phyloP scores from a whole-genome alignment of 2,329 filamentous ascomycete species.

The Exophiala lecanii-corni region DNA sequence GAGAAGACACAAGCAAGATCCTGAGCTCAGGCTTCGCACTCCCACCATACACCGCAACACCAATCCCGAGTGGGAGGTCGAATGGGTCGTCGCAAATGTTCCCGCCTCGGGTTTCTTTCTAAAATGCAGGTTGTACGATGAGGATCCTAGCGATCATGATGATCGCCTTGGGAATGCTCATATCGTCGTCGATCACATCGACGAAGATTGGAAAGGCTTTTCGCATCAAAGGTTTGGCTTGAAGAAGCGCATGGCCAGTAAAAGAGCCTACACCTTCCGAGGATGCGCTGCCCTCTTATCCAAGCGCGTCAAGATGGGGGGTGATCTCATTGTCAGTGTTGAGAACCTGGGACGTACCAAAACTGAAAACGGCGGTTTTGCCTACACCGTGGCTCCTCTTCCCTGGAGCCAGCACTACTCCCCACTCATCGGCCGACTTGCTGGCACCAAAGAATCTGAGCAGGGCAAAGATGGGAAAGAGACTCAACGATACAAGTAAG shows the following conservation, averaged over 20 bases:
- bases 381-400: conserved; percentile 76
- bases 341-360: conserved; percentile 73
- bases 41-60: conserved; percentile 67
- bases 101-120: conserved; percentile 75
- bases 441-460: conserved; percentile 64
- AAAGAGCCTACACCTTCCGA: conserved; percentile 75
- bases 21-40: conserved; percentile 68
- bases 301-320: conserved; percentile 62
- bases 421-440: conserved; percentile 77
- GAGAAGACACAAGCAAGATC: conserved; percentile 80
- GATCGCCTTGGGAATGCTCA: conserved; percentile 86
- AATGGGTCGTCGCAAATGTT: conserved; percentile 86
- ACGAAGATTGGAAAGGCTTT: conserved; percentile 65
- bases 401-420: conserved; percentile 80
- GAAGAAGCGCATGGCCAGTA: conserved; percentile 81
- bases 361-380: conserved; percentile 56
- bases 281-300: conserved; percentile 61
- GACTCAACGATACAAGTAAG: conserved; percentile 71
- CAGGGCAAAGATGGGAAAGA: conserved; percentile 52
- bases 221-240: conserved; percentile 62
- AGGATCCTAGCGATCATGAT: conserved; percentile 80
- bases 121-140: conserved; percentile 84
- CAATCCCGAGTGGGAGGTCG: conserved; percentile 74
- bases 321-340: conserved; percentile 66
- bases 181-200: conserved; percentile 57